Conservation (phyloP, 495 filamentous ascomycete species). For the Pyrenopolyporus hunteri region DNA sequence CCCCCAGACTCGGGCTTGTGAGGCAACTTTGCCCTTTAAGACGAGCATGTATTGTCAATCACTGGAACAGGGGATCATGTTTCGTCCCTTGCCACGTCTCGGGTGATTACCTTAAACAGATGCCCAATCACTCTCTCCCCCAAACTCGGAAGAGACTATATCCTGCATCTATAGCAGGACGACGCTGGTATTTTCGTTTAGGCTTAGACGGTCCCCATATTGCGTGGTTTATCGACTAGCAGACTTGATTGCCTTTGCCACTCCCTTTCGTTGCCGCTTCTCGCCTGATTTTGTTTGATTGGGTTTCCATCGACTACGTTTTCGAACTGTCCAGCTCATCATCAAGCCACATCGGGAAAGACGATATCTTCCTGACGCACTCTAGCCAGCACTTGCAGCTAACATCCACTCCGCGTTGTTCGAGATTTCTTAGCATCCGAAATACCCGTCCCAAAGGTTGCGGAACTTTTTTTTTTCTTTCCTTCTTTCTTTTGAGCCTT, state of each 20-base stretch:
- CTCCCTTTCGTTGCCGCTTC: conserved; percentile 30
- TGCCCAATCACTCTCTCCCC: conserved; percentile 30
- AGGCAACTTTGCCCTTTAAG: conserved; percentile 42
- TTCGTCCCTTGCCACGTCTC: conserved; percentile 43
- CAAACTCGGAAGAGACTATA: conserved; percentile 33
- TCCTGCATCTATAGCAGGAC: conserved; percentile 30
- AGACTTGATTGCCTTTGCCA: conserved; percentile 37
- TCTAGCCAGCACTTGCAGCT: conserved; percentile 38
- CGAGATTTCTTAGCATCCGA: conserved; percentile 32
- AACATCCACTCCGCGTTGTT: conserved; percentile 34
- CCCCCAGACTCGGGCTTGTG: conserved; percentile 18
- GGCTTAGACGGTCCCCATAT: conserved; percentile 31
- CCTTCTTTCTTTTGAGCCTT: neutral
- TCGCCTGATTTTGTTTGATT: conserved; percentile 35
- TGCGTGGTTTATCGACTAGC: conserved; percentile 31
- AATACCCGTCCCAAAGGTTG: conserved; percentile 27
- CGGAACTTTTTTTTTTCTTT: conserved; percentile 15
- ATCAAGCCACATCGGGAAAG: conserved; percentile 46
- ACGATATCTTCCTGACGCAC: conserved; percentile 36
- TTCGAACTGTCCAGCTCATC: conserved; percentile 35
- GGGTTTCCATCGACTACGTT: conserved; percentile 31
- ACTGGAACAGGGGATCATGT: conserved; percentile 45
- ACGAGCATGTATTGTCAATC: conserved; percentile 46
- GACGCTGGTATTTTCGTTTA: conserved; percentile 23
- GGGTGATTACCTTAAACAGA: conserved; percentile 36